Evolutionary conservation across 257 asterid species (phyloP).

Genomic region (Leptodermis oblonga): DNA sequence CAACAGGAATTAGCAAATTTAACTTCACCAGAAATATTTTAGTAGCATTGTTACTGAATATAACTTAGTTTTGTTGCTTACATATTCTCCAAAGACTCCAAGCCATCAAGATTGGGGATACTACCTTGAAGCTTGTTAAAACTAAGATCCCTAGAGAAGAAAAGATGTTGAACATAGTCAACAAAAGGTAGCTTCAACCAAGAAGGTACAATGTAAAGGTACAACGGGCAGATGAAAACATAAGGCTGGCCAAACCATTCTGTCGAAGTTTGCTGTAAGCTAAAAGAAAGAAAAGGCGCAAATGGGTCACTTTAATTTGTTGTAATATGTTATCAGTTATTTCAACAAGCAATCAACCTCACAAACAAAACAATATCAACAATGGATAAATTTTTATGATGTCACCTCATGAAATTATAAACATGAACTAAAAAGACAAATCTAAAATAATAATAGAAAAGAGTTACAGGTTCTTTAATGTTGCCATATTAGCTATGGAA

Average conservation of each 20-base stretch:
- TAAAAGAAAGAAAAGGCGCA: background rate
- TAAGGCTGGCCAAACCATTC: background rate
- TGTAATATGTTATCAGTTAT: too few relatives aligned
- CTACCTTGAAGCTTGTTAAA: slow-evolving; percentile 52
- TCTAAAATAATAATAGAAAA: background rate
- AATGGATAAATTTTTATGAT: too few relatives aligned
- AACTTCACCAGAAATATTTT: background rate
- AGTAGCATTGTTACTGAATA: too few relatives aligned
- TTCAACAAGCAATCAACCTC: too few relatives aligned
- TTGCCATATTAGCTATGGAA: slow-evolving; percentile 23
- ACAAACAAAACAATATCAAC: too few relatives aligned
- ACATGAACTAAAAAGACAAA: background rate
- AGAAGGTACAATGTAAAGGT: background rate
- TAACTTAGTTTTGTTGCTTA: slow-evolving; percentile 25
- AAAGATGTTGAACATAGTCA: background rate
- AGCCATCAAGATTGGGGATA: slow-evolving; percentile 32
- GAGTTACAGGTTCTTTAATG: slow-evolving; percentile 33
- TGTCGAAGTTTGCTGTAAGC: background rate
- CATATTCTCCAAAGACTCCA: slow-evolving; percentile 25
- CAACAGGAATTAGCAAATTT: background rate
- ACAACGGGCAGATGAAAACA: background rate
- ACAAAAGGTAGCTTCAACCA: background rate
- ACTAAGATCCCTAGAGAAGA: slow-evolving; percentile 51
- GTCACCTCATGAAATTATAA: background rate
- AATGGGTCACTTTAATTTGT: too few relatives aligned